Conservation (phyloP, 1,284 basidiomycete species). For the Erythrobasidium hasegawianum region DNA sequence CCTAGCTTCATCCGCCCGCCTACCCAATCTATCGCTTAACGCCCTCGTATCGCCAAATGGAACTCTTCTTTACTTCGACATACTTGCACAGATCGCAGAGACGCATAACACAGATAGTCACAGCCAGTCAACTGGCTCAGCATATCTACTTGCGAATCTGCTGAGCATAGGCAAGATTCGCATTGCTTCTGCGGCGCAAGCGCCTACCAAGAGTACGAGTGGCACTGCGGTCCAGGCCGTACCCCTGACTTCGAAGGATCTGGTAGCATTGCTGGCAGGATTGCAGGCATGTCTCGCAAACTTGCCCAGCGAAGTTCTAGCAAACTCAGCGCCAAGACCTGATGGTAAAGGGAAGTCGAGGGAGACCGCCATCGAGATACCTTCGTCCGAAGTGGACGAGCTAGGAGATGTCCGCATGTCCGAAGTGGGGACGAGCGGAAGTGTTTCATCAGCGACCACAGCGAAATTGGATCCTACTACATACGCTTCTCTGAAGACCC, state of each 20-base stretch:
- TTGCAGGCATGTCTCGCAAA: slow-evolving; percentile 56
- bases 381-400: slow-evolving; percentile 47
- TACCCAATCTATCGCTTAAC: slow-evolving; percentile 45
- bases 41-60: slow-evolving; percentile 51
- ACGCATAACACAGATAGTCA: neutral
- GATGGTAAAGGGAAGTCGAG: slow-evolving; percentile 37
- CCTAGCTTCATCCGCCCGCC: slow-evolving; percentile 64
- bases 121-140: slow-evolving; percentile 47
- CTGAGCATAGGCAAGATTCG: slow-evolving; percentile 55
- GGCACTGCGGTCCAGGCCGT: slow-evolving; percentile 18
- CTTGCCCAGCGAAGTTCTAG: slow-evolving; percentile 55
- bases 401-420: slow-evolving; percentile 53
- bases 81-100: slow-evolving; percentile 20
- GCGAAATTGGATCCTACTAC: slow-evolving; percentile 59
- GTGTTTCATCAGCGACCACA: slow-evolving; percentile 46
- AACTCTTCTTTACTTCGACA: slow-evolving; percentile 27
- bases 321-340: slow-evolving; percentile 34
- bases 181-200: neutral
- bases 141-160: slow-evolving; percentile 64
- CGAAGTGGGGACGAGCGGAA: slow-evolving; percentile 42
- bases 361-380: slow-evolving; percentile 29
- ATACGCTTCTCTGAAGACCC: slow-evolving; percentile 56
- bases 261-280: slow-evolving; percentile 59
- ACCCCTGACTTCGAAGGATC: slow-evolving; percentile 51
- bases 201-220: slow-evolving; percentile 55